Base-by-base conservation (phyloP, 2,329 filamentous ascomycete species). In the Verticillium alfalfae region DNA sequence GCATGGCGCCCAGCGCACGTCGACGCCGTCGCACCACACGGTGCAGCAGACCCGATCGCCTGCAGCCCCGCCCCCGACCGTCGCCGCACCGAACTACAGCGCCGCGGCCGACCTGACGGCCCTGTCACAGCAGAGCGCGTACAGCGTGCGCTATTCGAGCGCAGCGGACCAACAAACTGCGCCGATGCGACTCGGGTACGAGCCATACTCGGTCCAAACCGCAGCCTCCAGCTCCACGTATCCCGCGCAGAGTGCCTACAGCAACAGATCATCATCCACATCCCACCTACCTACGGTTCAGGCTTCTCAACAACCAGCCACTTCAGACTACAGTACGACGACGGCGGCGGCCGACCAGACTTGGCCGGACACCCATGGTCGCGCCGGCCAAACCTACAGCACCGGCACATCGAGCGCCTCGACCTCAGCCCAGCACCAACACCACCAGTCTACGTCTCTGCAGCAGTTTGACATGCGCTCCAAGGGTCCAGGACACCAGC, bases 41-140 rank as follows among this genome's bases (percentile, higher is more conserved):
- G 69, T 75, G 64, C 65, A 79, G 56, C 71, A 75, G 10, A 71
- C 73, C 60, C 64, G 70, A n/a, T 73, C 70, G n/a, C 69, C 58
- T 4, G 26, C 41, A 8, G 38, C 56, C 7, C 36, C 36, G 10
- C 37, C 57, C 37, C 45, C 64, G n/a, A 67, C 61, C 52, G 55
- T 59, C 34, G 66, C 38, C 49, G 63, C 31, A 26, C 56, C 60
- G 41, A 49, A 38, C 5, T 62, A 60, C 38, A 59, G 57, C 6
- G 55, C 67, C 16, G 58, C 62, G 34, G 66, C 70, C 1, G 70
- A 70, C 34, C 41, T 69, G 5, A 64, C 56, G 31, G 62, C 31
- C 13, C 41, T n/a, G 7, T 34, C 63, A 15, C 37, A 64, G 7
- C 71, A 71, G 55, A 67, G 69, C 60, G 63, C 60, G 9, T 71